A percentile compares a stretch with the other conserved stretches of the same genome.
phyloP scores from a whole-genome alignment of 805 yeast genomes.

The Pichia membranifaciens region DNA sequence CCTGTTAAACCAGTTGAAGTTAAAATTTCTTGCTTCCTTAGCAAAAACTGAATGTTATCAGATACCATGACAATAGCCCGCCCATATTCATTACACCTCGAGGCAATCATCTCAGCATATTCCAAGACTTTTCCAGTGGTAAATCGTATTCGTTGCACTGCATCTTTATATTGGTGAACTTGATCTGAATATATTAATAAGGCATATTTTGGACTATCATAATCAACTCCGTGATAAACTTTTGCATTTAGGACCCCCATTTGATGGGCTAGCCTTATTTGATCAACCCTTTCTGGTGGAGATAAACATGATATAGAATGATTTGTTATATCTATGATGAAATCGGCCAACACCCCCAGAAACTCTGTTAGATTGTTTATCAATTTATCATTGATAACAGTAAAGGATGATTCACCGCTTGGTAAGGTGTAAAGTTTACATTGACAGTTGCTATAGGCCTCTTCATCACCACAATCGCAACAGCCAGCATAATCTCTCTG shows the following conservation, averaged over 20 bases:
- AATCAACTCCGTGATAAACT: constrained; percentile 41
- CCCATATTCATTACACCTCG: constrained; percentile 56
- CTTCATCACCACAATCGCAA: constrained; percentile 87
- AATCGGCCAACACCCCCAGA: constrained; percentile 48
- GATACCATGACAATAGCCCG: constrained; percentile 64
- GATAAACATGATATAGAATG: constrained; percentile 38
- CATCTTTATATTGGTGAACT: constrained; percentile 67
- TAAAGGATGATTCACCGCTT: constrained; percentile 1
- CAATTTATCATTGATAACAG: constrained; percentile 37
- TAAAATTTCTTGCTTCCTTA: constrained; percentile 49
- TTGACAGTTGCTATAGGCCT: constrained; percentile 60
- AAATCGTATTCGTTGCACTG: constrained; percentile 54
- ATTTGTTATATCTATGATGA: constrained; percentile 54
- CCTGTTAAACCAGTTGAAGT: constrained; percentile 61
- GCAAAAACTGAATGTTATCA: constrained; percentile 40
- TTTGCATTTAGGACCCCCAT: constrained; percentile 27
- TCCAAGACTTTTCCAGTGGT: constrained; percentile 60
- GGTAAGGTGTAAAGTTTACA: constrained; percentile 39
- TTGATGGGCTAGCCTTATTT: constrained; percentile 24
- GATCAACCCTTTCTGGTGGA: constrained; percentile 20
- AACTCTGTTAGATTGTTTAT: constrained; percentile 33
- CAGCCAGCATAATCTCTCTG: constrained; percentile 68
- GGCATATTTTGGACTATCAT: constrained; percentile 44
- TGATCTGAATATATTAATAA: constrained; percentile 75
- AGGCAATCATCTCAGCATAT: constrained; percentile 69